A percentile compares a stretch with the other conserved stretches of the same genome.
Evolutionary conservation across 2,329 filamentous ascomycete species (phyloP).

Genomic region (Stagonosporopsis cucurbitacearum): DNA sequence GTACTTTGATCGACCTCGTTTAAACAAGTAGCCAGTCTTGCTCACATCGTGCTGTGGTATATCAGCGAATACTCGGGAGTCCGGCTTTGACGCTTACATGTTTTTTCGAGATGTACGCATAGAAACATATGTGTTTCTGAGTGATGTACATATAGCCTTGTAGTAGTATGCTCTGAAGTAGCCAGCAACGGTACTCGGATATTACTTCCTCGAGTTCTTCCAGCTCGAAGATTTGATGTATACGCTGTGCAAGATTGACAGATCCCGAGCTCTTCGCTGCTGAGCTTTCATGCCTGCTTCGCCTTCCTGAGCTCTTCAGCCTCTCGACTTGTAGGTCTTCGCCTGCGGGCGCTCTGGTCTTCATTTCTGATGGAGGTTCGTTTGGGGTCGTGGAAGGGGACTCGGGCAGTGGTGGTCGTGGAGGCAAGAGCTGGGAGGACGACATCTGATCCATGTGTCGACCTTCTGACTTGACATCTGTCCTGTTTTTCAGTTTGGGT

Average conservation of each 20-base stretch:
- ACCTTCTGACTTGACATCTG: slow-evolving; percentile 34
- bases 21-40: slow-evolving; percentile 88
- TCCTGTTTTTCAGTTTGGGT: slow-evolving; percentile 58
- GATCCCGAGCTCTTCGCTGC: slow-evolving; percentile 44
- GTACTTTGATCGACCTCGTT: slow-evolving; percentile 89
- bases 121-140: slow-evolving; percentile 91
- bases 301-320: slow-evolving; percentile 27
- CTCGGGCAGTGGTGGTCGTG: slow-evolving; percentile 32
- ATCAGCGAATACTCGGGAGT: slow-evolving; percentile 24
- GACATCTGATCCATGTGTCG: slow-evolving; percentile 59
- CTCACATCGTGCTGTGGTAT: slow-evolving; percentile 57
- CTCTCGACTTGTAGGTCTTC: slow-evolving; percentile 35
- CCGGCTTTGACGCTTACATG: slow-evolving; percentile 63
- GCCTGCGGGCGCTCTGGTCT: slow-evolving; percentile 31
- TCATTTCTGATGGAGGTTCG: slow-evolving; percentile 23
- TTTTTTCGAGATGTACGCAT: slow-evolving; percentile 95
- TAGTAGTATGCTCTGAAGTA: slow-evolving; percentile 87
- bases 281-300: slow-evolving; percentile 37
- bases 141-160: slow-evolving; percentile 98
- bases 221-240: slow-evolving; percentile 74
- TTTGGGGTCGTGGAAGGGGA: slow-evolving; percentile 12
- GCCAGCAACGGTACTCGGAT: slow-evolving; percentile 91
- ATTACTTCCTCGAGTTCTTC: slow-evolving; percentile 83
- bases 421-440: slow-evolving; percentile 49
- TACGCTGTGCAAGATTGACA: slow-evolving; percentile 69